phyloP scores from a whole-genome alignment of 2,329 filamentous ascomycete genomes.

The Didymella lethalis region DNA sequence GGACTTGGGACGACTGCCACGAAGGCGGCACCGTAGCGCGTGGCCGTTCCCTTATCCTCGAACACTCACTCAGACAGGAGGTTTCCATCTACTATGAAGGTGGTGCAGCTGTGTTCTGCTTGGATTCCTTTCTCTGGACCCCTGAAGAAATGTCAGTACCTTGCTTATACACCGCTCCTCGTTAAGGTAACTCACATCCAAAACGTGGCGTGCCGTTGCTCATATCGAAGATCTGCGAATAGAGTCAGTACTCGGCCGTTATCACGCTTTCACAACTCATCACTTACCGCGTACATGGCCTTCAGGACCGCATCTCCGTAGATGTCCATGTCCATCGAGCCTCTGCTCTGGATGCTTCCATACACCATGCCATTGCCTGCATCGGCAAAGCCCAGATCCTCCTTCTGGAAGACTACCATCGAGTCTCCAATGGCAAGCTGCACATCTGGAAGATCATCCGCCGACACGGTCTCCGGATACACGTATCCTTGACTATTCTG shows the following conservation, averaged over 20 bases:
- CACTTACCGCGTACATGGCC: conserved; percentile 34
- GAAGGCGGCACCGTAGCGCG: neutral
- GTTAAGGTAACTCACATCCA: conserved; percentile 8
- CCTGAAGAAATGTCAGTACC: conserved; percentile 14
- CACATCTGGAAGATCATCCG: conserved; percentile 25
- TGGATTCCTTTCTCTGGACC: conserved; percentile 30
- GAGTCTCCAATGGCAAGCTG: conserved; percentile 34
- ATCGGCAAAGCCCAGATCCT: conserved; percentile 37
- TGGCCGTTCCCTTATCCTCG: neutral
- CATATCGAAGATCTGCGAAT: conserved; percentile 32
- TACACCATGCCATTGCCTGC: conserved; percentile 33
- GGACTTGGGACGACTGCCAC: neutral
- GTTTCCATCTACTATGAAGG: conserved; percentile 20
- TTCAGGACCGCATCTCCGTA: conserved; percentile 35
- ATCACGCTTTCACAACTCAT: neutral
- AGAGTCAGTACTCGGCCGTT: conserved; percentile 4
- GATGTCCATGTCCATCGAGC: conserved; percentile 35
- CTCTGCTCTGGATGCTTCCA: conserved; percentile 34
- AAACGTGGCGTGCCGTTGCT: conserved; percentile 31
- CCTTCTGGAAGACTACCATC: conserved; percentile 33
- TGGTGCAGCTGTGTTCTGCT: conserved; percentile 29
- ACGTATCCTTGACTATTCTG: conserved; percentile 61
- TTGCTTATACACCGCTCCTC: neutral
- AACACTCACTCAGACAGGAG: neutral
- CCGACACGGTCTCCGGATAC: conserved; percentile 9